Conservation (phyloP, 257 asterid species). For the Solanum pinnatisectum region DNA sequence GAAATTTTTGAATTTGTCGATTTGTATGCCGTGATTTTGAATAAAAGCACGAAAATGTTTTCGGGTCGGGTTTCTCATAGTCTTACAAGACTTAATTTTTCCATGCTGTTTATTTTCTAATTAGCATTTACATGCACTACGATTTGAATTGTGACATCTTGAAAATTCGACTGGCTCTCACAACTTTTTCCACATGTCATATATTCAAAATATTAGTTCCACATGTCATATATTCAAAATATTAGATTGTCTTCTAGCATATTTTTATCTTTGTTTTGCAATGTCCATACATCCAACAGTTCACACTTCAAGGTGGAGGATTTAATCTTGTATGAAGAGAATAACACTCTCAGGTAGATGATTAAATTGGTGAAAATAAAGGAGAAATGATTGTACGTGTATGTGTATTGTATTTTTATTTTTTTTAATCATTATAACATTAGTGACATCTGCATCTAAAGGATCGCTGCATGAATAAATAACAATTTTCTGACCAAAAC, state of each 20-base stretch:
- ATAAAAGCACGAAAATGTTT: neutral
- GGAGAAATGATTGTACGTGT: neutral
- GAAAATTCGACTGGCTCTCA: neutral
- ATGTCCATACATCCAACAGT: neutral
- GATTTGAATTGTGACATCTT: neutral
- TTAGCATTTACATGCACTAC: too few species aligned
- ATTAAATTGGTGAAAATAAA: neutral
- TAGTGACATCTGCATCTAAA: neutral
- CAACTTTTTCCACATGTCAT: neutral
- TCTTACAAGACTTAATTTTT: neutral
- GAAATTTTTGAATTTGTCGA: slow-evolving; percentile 28
- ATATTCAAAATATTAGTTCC: too few species aligned
- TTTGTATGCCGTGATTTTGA: neutral
- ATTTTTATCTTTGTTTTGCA: neutral
- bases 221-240: neutral
- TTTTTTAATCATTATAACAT: neutral
- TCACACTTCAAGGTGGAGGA: neutral
- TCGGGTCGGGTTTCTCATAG: neutral
- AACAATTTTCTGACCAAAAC: neutral
- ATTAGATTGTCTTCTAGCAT: neutral
- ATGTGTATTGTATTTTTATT: neutral
- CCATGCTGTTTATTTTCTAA: neutral
- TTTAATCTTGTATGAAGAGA: neutral
- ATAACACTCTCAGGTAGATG: neutral
- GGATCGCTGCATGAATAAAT: neutral